Base-by-base conservation (phyloP, 345 rosid species). In the Murraya paniculata region DNA sequence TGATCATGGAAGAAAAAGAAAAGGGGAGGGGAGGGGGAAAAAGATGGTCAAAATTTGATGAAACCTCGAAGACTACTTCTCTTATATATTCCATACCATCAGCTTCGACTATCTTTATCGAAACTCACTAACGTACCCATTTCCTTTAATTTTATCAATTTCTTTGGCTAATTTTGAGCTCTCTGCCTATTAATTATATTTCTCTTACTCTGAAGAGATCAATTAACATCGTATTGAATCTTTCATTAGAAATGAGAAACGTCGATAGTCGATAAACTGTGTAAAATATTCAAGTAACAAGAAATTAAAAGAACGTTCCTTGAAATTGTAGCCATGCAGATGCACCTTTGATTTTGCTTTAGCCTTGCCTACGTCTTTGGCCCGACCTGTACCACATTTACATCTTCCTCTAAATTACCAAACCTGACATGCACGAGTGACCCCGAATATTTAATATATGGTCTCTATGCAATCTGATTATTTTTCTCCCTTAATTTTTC, bases 11-110 rank as follows among this genome's bases (percentile, higher is more conserved):
- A 35, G 77, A 65, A 80, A 83, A 85, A 81, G 75, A 81, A 81
- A 81, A 81, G 53, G 74, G n/a, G 22, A 53, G 50, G 50, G 1
- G 1, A 45, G 50, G 50, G 50, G 18, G 0, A 53, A 82, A 88
- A 87, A 86, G 86, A 82, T 83, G 94, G 91, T 91, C 89, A 86
- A 91, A 86, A 85, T 85, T 83, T 80, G 81, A 64, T 75, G 60
- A 75, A 84, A 87, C 88, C 89, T 88, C 86, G 82, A 87, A 85
- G 81, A 83, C 85, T 84, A 53, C 57, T 53, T 53, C 57, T 18
- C 57, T 18, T 18, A 1, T 86, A 80, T 83, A 82, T 80, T 81
- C 88, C 87, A 83, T 41, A 13, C 85, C 87, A 82, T 86, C 88
- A 88, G 68, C 84, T 84, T 85, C 87, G 68, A 78, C 88, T 78